phyloP scores from a whole-genome alignment of 2,329 filamentous ascomycete genomes.

The Botrytis galanthina region DNA sequence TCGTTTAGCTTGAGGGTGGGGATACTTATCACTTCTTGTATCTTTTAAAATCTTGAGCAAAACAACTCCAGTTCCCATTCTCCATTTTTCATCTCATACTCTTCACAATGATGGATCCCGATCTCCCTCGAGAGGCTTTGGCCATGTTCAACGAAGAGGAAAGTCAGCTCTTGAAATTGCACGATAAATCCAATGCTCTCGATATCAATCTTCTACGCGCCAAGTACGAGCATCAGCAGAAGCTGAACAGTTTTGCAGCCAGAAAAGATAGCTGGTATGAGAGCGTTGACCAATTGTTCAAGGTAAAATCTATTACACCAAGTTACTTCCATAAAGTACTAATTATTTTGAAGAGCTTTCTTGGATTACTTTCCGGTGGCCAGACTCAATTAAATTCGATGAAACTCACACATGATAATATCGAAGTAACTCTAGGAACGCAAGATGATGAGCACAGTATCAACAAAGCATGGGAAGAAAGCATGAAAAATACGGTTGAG shows the following conservation, averaged over 20 bases:
- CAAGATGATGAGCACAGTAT: neutral
- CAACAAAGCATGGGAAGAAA: neutral
- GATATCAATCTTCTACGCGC: neutral
- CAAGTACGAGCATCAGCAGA: neutral
- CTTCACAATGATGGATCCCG: neutral
- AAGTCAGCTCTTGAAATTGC: neutral
- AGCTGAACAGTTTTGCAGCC: neutral
- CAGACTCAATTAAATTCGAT: neutral
- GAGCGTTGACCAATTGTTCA: neutral
- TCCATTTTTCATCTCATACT: neutral
- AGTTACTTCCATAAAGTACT: neutral
- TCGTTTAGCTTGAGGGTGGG: too few relatives aligned
- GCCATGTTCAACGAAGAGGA: neutral
- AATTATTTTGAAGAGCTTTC: neutral
- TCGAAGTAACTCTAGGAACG: neutral
- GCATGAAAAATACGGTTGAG: neutral
- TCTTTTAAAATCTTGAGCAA: neutral
- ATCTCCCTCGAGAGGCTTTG: neutral
- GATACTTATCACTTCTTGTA: neutral
- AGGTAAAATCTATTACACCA: neutral
- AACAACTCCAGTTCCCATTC: neutral
- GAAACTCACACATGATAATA: neutral
- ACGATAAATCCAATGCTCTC: neutral
- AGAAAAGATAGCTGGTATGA: neutral
- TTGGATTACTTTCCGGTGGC: neutral